These are phyloP conservation scores for Peronospora destructor DNA, from an alignment of 352 stramenopile species.

Conservation along the genomic window DNA sequence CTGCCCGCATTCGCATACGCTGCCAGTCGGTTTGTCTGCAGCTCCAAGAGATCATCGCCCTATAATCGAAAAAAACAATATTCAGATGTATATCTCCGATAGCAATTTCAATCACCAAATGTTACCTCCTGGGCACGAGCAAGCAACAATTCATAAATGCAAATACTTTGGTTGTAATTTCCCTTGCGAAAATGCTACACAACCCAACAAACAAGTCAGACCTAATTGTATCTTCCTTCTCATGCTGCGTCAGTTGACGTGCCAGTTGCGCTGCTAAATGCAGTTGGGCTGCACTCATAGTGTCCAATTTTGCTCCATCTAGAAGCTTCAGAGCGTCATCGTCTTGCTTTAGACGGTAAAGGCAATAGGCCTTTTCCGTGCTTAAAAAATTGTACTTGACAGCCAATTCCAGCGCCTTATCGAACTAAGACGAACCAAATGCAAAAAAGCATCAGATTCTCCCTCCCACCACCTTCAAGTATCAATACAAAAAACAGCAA, in stretches of 20 bases:
- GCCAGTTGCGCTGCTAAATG: conserved; percentile 70
- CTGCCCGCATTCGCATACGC: conserved; percentile 61
- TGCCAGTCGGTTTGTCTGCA: conserved; percentile 72
- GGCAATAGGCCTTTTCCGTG: conserved; percentile 69
- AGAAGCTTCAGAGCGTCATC: conserved; percentile 50
- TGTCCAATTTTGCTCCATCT: conserved; percentile 19
- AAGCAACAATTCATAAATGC: conserved; percentile 71
- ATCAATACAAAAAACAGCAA: neutral
- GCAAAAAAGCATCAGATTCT: neutral
- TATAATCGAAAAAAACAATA: conserved; percentile 6
- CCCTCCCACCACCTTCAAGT: neutral
- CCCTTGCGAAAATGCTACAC: conserved; percentile 59
- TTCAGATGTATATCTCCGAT: neutral
- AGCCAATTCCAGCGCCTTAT: conserved; percentile 76
- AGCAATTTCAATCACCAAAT: neutral
- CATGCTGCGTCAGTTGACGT: conserved; percentile 3
- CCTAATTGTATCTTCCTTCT: neutral
- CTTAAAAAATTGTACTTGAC: conserved; percentile 59
- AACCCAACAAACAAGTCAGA: conserved; percentile 5
- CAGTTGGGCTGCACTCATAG: conserved; percentile 38
- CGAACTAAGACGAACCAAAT: conserved; percentile 38
- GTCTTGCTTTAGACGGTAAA: conserved; percentile 78
- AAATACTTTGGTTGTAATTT: conserved; percentile 57
- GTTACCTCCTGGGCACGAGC: conserved; percentile 32
- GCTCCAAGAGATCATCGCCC: conserved; percentile 64